These are phyloP conservation scores for Claviceps spartinae DNA, from an alignment of 2,329 filamentous ascomycete genomes.

Conservation along the genomic window DNA sequence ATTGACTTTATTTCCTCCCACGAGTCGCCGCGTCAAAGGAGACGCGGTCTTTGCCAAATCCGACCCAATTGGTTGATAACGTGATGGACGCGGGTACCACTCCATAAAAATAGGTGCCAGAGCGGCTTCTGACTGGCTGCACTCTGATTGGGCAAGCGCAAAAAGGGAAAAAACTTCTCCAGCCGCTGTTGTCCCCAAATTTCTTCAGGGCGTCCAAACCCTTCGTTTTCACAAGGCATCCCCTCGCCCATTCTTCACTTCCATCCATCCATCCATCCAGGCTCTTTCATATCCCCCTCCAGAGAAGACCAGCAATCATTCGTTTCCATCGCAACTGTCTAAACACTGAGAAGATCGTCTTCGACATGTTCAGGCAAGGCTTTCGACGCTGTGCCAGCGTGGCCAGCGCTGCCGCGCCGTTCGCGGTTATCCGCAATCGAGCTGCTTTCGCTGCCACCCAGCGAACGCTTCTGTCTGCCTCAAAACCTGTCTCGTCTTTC, in stretches of 20 bases:
- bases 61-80: no score
- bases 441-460: constrained; percentile 13
- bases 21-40: no score
- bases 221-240: neutral
- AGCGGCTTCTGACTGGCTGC: neutral
- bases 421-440: constrained; percentile 17
- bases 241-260: neutral
- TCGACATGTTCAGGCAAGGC: constrained; percentile 23
- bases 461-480: constrained; percentile 10
- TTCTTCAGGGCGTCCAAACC: neutral
- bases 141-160: neutral
- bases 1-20: no score
- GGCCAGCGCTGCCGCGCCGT: constrained; percentile 18
- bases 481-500: constrained; percentile 8
- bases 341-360: neutral
- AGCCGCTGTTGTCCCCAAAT: neutral
- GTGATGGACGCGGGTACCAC: neutral
- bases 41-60: no score
- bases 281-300: neutral
- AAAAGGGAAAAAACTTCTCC: constrained; percentile 3
- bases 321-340: neutral
- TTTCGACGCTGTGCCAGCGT: constrained; percentile 26
- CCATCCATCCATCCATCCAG: neutral
- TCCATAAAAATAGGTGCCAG: neutral
- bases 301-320: neutral